phyloP scores from a whole-genome alignment of 495 filamentous ascomycete species.

The Trichocladium uniseriatum region DNA sequence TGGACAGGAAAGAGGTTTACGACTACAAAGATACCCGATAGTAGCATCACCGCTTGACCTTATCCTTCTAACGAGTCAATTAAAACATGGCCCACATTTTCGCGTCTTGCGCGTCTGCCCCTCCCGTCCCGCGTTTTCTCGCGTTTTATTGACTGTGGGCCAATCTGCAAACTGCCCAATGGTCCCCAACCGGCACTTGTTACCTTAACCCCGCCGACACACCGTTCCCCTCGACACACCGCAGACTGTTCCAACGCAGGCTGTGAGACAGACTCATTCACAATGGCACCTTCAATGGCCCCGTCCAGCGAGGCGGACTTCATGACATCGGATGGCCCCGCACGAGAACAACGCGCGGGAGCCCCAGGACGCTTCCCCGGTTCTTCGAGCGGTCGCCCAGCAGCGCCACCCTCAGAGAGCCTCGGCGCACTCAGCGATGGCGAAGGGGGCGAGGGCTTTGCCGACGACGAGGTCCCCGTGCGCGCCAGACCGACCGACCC shows the following conservation, averaged over 20 bases:
- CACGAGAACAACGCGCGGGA: conserved; percentile 28
- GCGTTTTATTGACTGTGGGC: conserved; percentile 23
- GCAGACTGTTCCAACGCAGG: too few species aligned
- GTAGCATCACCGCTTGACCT: background rate
- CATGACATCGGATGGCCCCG: conserved; percentile 35
- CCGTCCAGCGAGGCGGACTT: conserved; percentile 38
- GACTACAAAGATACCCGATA: conserved; percentile 9
- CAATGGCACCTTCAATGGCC: conserved; percentile 30
- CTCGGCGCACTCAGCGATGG: conserved; percentile 53
- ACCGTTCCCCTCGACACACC: background rate
- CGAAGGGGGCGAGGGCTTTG: conserved; percentile 50
- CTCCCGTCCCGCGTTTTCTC: conserved; percentile 28
- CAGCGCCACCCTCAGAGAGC: conserved; percentile 59
- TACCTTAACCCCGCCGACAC: conserved; percentile 2
- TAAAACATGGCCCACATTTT: conserved; percentile 16
- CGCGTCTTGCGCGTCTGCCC: background rate
- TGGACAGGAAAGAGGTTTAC: background rate
- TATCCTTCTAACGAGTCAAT: conserved; percentile 18
- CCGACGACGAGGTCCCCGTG: conserved; percentile 45
- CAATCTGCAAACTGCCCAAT: conserved; percentile 5
- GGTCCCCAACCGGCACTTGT: background rate
- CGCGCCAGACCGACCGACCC: conserved; percentile 51
- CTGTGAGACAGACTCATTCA: too few species aligned
- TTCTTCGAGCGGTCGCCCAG: conserved; percentile 50
- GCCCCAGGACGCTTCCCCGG: conserved; percentile 27